Base-by-base conservation (phyloP, 108 stramenopile species). In the Conticribra weissflogii region DNA sequence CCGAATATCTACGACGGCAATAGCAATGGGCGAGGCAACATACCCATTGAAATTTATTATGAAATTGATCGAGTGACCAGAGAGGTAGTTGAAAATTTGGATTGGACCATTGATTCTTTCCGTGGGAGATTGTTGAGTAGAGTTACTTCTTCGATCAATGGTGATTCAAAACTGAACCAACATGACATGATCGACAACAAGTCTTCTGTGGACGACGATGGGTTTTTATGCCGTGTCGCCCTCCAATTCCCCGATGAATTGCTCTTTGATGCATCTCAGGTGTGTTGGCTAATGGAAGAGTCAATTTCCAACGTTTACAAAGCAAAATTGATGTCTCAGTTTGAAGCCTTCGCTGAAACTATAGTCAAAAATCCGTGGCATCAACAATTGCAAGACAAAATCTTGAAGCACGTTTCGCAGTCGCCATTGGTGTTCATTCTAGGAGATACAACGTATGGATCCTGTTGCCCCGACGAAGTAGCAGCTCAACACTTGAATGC, bases 401-500 rank as follows among this genome's bases (percentile, higher is more conserved):
- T 77, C 16, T 24, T 52, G 1, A 7, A 57, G 22, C 80, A 71
- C 41, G 23, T 63, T 16, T 29, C 54, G 28, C 63, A 74, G 48
- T 30, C 28, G 3, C 86, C 93, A 22, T 71, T 96, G 19, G 73
- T 96, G n/a, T 98, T 98, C 63, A 81, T 94, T 17, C 65, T 97
- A 25, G 98, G 98, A 3, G 98, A 98, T 72, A 96, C 98, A 1
- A 94, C 95, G n/a, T 92, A 92, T 45, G 94, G 84, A 52, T 80
- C 88, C 22, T 97, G 96, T 71, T 97, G 96, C 83, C 96, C 97
- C 17, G 98, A 98, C 70, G 93, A 95, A 68, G 91, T 98, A 3
- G 89, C 93, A 2, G 96, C 96, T 3, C 73, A 87, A 54, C 98
- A 98, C 79, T 84, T 97, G 24, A 81, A 95, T 58, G 98, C 98